Conservation (phyloP, 202 grass and related monocot species). For the Dendrocalamus latiflorus region DNA sequence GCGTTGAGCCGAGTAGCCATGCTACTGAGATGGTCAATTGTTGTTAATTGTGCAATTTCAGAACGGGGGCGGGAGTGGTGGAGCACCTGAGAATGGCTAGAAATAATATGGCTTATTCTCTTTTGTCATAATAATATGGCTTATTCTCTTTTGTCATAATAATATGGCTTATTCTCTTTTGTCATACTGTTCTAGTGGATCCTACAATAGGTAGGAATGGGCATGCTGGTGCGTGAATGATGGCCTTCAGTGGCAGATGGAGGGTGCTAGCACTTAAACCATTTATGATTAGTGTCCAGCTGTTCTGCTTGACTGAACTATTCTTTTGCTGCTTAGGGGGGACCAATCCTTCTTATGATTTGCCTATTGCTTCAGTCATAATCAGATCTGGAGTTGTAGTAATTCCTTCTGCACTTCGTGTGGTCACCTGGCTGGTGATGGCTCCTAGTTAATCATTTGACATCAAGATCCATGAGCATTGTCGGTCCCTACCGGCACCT, state of each 20-base stretch:
- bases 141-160: slow-evolving; percentile 13
- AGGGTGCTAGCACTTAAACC: slow-evolving; percentile 7
- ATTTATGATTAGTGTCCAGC: slow-evolving; percentile 11
- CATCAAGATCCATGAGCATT: slow-evolving; percentile 11
- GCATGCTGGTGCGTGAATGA: slow-evolving; percentile 24
- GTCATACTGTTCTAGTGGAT: slow-evolving; percentile 19
- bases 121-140: too few species aligned
- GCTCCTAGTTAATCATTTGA: slow-evolving; percentile 14
- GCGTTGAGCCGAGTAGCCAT: not conserved
- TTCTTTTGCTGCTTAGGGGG: slow-evolving; percentile 30
- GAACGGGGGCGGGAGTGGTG: not conserved
- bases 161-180: not conserved
- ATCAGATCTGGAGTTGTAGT: slow-evolving; percentile 24
- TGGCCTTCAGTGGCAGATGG: slow-evolving; percentile 11
- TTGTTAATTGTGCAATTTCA: not conserved
- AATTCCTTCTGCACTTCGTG: slow-evolving; percentile 18
- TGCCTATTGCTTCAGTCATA: slow-evolving; percentile 38
- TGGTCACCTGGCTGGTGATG: slow-evolving; percentile 26
- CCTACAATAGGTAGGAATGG: slow-evolving; percentile 25
- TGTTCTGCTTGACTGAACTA: not conserved
- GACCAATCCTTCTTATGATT: slow-evolving; percentile 17
- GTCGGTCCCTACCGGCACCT: not conserved
- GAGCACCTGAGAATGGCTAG: slow-evolving; percentile 8
- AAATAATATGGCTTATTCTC: too few species aligned
- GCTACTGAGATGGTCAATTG: not conserved